Base-by-base conservation (phyloP, 2,329 filamentous ascomycete genomes). In the Xylaria sp. region DNA sequence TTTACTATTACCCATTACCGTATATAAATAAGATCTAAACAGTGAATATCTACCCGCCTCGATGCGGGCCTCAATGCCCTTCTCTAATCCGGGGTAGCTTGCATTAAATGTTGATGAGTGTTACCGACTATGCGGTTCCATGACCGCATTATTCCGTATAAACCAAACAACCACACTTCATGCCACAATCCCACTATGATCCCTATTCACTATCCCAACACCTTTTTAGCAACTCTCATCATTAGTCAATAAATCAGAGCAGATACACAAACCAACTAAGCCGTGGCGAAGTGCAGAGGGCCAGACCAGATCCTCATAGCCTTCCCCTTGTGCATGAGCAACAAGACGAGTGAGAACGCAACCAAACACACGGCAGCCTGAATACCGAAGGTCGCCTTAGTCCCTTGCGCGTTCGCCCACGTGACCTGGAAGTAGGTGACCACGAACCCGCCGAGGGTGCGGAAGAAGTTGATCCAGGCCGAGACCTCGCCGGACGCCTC, bases 401-500 rank as follows among this genome's bases (percentile, higher is more conserved):
- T 80, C 0, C 84, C 84, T 65, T 81, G 74, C 3, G 79, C 77
- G 5, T 78, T 71, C 0, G 81, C 84, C 86, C 86, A 88, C 6
- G 77, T 76, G 3, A 87, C 81, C 79, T 87, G 83, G 67, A 87
- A 85, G 71, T 87, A 87, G 28, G 79, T 82, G 20, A 86, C 79
- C 62, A 84, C 81, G 69, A 88, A 87, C 0, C 85, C 85, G 23
- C 84, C 85, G 3, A 82, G 72, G 0, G 83, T 84, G 1, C 85
- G 77, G 1, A 80, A 81, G 62, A 84, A 81, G 74, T 86, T 87
- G 57, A 88, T 76, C 83, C 84, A 86, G 0, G 83, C 82, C 6
- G 82, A 82, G 2, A 87, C 85, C 72, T 87, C 85, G 3, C 85
- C 85, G n/a, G 81, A 83, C 2, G 83, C 85, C 74, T 87, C 83